phyloP scores from a whole-genome alignment of 169 alveolate species.

The Besnoitia besnoiti region DNA sequence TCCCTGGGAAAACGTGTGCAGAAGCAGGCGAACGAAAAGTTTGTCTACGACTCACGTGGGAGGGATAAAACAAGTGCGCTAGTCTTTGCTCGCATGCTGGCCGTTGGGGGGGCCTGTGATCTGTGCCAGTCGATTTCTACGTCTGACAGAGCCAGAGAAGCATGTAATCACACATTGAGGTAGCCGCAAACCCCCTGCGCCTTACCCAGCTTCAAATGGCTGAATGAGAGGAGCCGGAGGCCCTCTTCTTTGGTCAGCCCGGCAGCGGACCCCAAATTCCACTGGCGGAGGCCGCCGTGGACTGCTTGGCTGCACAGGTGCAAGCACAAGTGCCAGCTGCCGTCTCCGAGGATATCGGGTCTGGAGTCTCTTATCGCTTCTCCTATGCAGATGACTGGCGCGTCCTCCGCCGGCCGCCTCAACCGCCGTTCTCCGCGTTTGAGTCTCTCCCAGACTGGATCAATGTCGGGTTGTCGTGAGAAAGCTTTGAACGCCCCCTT shows the following conservation, averaged over 20 bases:
- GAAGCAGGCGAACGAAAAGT: no score
- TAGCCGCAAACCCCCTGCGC: no score
- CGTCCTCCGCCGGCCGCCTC: neutral
- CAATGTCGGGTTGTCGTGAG: neutral
- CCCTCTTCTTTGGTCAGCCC: conserved; percentile 33
- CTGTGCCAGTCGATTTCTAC: no score
- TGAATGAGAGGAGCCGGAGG: neutral
- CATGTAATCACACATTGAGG: no score
- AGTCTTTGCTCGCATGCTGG: no score
- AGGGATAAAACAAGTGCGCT: no score
- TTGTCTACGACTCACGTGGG: no score
- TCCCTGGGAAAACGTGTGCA: no score
- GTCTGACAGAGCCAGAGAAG: no score
- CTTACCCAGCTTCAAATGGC: conserved; percentile 17
- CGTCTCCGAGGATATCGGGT: neutral
- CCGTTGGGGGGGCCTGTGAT: no score
- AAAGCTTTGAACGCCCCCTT: neutral
- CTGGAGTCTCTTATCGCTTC: neutral
- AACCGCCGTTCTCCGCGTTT: neutral
- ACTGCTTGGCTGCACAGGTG: conserved; percentile 19
- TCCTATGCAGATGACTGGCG: neutral
- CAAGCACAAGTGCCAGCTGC: conserved; percentile 10
- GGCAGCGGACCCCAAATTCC: conserved; percentile 50
- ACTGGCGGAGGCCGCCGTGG: conserved; percentile 18
- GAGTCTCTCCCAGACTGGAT: neutral